Percentiles rank a stretch among this genome's conserved stretches.
Evolutionary conservation across 352 stramenopile species (phyloP).

Genomic region (Globisporangium solare): DNA sequence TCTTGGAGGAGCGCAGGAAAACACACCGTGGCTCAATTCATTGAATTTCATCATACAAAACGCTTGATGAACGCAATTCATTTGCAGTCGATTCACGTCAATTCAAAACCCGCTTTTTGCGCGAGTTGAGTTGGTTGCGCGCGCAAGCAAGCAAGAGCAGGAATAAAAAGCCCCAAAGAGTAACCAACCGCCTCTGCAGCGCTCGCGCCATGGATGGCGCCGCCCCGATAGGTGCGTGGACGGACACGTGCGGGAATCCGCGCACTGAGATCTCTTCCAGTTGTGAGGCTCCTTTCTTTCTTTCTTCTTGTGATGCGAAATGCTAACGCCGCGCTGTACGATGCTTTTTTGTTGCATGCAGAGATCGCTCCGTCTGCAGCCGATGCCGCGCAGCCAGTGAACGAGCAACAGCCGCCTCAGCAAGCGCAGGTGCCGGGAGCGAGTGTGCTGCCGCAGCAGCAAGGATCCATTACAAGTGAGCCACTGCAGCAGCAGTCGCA

Average conservation of each 20-base stretch:
- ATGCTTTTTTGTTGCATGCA: too few species aligned
- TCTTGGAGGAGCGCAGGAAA: constrained; percentile 5
- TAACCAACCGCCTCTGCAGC: not conserved
- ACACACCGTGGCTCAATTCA: constrained; percentile 29
- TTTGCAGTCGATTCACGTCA: constrained; percentile 14
- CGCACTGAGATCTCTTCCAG: too few species aligned
- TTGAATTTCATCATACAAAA: constrained; percentile 59
- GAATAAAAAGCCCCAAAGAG: not conserved
- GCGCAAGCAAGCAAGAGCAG: not conserved
- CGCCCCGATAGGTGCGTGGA: not conserved
- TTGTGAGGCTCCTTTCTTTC: too few species aligned
- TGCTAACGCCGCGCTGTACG: too few species aligned
- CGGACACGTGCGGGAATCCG: too few species aligned
- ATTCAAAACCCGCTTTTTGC: not conserved
- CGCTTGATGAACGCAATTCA: constrained; percentile 28
- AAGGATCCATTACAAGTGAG: not conserved
- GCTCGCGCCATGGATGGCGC: not conserved
- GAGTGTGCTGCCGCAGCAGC: not conserved
- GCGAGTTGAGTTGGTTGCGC: not conserved
- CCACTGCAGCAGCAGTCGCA: not conserved
- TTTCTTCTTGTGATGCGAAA: too few species aligned
- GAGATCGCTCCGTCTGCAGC: too few species aligned
- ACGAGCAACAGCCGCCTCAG: too few species aligned
- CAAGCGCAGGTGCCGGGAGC: too few species aligned
- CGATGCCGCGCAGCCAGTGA: too few species aligned